A percentile compares a stretch with the other conserved stretches of the same genome.
phyloP scores from a whole-genome alignment of 441 rosid genomes.

The Pelargonium fulgidum region DNA sequence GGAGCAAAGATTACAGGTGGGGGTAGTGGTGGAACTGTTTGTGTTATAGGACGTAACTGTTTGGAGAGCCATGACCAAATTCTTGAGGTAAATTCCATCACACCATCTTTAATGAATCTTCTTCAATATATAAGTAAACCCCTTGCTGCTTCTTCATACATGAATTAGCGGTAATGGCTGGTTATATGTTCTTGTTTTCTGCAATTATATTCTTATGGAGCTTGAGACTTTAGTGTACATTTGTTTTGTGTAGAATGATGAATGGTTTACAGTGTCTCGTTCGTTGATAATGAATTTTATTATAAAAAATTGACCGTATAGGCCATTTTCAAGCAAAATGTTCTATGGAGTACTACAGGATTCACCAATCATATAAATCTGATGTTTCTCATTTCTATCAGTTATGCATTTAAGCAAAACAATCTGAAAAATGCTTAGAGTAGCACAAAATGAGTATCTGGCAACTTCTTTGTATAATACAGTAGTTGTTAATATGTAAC shows the following conservation, averaged over 20 bases:
- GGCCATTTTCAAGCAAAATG: background rate
- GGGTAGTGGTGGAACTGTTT: conserved; percentile 91
- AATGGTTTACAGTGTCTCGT: background rate
- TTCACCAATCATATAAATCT: background rate
- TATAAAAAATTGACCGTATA: background rate
- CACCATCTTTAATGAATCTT: background rate
- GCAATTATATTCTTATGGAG: no score
- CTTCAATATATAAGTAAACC: background rate
- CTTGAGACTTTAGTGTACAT: no score
- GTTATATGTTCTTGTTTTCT: background rate
- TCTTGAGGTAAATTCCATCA: conserved; percentile 48
- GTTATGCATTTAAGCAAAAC: background rate
- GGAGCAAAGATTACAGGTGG: conserved; percentile 99
- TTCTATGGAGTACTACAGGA: background rate
- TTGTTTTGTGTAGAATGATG: background rate
- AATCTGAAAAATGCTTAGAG: no score
- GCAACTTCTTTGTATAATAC: no score
- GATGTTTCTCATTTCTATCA: background rate
- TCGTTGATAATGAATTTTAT: no score
- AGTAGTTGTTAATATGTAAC: no score
- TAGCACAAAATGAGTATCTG: no score
- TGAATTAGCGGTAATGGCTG: background rate
- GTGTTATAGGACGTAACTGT: conserved; percentile 74
- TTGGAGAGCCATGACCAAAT: conserved; percentile 78
- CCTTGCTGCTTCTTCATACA: background rate